Evolutionary conservation across 306 rosid species (phyloP).

Genomic region (Oxytropis ochrocephala): DNA sequence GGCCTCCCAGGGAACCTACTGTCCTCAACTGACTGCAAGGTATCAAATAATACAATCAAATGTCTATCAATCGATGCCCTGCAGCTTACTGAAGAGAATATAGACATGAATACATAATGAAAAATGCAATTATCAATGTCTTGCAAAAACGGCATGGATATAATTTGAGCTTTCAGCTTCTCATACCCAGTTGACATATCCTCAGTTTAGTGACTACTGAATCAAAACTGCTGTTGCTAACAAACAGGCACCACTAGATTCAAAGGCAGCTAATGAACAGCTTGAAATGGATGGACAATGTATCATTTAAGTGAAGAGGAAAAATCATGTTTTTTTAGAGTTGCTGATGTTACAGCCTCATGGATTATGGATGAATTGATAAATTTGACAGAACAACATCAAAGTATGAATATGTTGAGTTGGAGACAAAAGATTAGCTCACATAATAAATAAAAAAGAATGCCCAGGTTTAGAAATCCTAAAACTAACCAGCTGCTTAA

Average conservation of each 20-base stretch:
- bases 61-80: not conserved
- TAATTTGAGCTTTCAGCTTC: slow-evolving; percentile 11
- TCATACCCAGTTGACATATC: slow-evolving; percentile 5
- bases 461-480: not conserved
- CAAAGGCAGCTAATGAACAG: slow-evolving; percentile 8
- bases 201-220: not conserved
- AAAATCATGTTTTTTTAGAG: not conserved
- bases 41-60: slow-evolving; percentile 17
- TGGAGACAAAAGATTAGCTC: not conserved
- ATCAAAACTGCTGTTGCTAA: slow-evolving; percentile 1
- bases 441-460: not conserved
- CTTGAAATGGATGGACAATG: slow-evolving; percentile 2
- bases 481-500: not conserved
- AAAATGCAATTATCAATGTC: slow-evolving; percentile 9
- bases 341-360: not conserved
- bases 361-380: not conserved
- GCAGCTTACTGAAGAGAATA: not conserved
- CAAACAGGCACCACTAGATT: slow-evolving; percentile 7
- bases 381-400: not conserved
- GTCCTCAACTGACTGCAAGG: slow-evolving; percentile 49
- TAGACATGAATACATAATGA: not conserved
- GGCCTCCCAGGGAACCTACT: slow-evolving; percentile 79
- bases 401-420: not conserved
- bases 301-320: not conserved
- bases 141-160: slow-evolving; percentile 10